Conservation (phyloP, 23 red algal species). For the Chondrus crispus region DNA sequence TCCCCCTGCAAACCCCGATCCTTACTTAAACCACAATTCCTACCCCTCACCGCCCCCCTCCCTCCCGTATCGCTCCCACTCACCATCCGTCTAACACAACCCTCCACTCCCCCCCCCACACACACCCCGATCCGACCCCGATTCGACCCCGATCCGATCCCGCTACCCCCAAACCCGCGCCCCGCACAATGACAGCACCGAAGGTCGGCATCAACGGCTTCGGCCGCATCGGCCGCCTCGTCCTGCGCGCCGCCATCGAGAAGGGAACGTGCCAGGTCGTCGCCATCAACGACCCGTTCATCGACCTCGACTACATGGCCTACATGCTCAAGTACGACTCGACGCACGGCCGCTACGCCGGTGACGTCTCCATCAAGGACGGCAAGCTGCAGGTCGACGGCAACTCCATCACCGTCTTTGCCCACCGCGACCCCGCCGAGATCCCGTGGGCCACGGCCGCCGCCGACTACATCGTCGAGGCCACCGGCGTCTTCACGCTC, state of each 20-base stretch:
- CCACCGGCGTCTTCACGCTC: conserved; percentile 98
- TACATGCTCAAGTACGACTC: conserved; percentile 99
- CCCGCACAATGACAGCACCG: background rate
- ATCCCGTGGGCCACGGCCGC: conserved; percentile 88
- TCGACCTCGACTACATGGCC: conserved; percentile 94
- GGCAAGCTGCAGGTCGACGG: conserved; percentile 94
- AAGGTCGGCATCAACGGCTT: conserved; percentile 77
- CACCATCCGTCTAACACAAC: background rate
- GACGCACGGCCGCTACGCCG: conserved; percentile 83
- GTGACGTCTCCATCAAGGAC: conserved; percentile 62
- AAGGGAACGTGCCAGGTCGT: conserved; percentile 88
- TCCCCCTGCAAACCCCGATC: background rate
- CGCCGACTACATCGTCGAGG: conserved; percentile 98
- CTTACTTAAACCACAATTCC: background rate
- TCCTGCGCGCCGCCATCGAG: conserved; percentile 93
- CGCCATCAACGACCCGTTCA: conserved; percentile 99
- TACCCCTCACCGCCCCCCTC: background rate
- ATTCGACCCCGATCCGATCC: background rate
- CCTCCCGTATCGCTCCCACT: background rate
- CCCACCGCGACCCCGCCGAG: conserved; percentile 86
- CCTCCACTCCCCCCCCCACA: background rate
- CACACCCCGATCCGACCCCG: background rate
- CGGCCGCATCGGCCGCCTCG: conserved; percentile 92
- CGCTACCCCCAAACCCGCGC: background rate
- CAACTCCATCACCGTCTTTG: conserved; percentile 75